Conservation (phyloP, 371 early-diverging fungal species). For the Mortierella sp. region DNA sequence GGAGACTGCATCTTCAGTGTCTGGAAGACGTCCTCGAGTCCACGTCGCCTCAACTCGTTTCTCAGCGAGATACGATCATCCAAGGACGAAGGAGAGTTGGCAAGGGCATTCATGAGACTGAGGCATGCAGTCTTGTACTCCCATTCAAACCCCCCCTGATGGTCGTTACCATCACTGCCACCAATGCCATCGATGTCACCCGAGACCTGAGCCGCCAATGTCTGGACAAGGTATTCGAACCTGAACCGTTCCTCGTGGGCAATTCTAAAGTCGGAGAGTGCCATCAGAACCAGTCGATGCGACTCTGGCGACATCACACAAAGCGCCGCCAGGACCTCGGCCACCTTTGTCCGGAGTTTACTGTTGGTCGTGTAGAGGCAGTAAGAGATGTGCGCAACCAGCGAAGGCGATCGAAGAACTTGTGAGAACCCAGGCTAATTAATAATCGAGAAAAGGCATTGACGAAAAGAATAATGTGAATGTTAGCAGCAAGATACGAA, state of each 20-base stretch:
- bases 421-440: constrained; percentile 68
- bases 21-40: constrained; percentile 65
- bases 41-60: constrained; percentile 70
- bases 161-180: constrained; percentile 23
- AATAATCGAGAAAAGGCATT: neutral
- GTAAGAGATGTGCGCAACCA: constrained; percentile 58
- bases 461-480: neutral
- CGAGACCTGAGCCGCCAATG: constrained; percentile 44
- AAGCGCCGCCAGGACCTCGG: constrained; percentile 65
- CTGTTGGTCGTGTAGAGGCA: constrained; percentile 60
- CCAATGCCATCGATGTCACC: constrained; percentile 18
- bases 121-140: constrained; percentile 69
- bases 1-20: constrained; percentile 55
- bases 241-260: constrained; percentile 72
- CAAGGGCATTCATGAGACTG: constrained; percentile 66
- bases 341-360: constrained; percentile 62
- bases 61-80: constrained; percentile 66
- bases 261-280: constrained; percentile 67
- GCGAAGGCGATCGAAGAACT: constrained; percentile 60
- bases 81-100: constrained; percentile 66
- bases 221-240: constrained; percentile 70
- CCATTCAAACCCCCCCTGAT: constrained; percentile 52
- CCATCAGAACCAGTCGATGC: constrained; percentile 61
- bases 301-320: constrained; percentile 66
- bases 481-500: no score